Percentiles rank a stretch among this genome's conserved stretches.
These are phyloP conservation scores for Cucurbita pepo DNA, from an alignment of 306 rosid species.

Conservation along the genomic window DNA sequence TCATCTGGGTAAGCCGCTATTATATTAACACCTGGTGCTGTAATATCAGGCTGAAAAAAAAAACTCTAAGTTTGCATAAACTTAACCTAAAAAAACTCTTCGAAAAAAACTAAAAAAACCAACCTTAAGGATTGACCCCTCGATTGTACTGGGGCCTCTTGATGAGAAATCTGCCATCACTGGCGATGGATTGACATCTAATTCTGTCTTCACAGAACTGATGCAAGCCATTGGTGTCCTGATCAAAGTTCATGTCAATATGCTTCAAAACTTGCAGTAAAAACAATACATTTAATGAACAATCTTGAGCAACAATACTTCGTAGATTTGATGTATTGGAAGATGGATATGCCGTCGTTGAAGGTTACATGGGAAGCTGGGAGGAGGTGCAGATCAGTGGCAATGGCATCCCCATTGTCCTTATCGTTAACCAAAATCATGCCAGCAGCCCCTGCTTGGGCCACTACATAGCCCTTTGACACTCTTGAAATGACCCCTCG, in stretches of 20 bases:
- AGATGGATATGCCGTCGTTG: slow-evolving; percentile 18
- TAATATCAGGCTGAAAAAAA: slow-evolving; percentile 31
- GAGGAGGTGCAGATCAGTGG: slow-evolving; percentile 29
- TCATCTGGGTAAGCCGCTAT: slow-evolving; percentile 28
- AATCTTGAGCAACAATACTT: slow-evolving; percentile 19
- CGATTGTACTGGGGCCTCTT: slow-evolving; percentile 46
- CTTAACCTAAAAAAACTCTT: background rate
- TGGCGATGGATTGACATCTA: slow-evolving; percentile 31
- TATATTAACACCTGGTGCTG: slow-evolving; percentile 43
- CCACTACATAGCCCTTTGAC: slow-evolving; percentile 19
- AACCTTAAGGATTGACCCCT: slow-evolving; percentile 44
- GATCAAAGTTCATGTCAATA: background rate
- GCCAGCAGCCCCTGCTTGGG: slow-evolving; percentile 41
- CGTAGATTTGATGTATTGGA: slow-evolving; percentile 23
- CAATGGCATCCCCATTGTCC: background rate
- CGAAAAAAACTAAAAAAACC: background rate
- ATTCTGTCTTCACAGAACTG: slow-evolving; percentile 16
- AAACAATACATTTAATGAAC: background rate
- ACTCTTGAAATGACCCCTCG: slow-evolving; percentile 13
- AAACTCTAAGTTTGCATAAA: background rate
- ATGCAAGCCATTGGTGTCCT: slow-evolving; percentile 40
- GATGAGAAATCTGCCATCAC: slow-evolving; percentile 45
- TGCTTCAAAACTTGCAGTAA: background rate
- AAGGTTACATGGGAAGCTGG: slow-evolving; percentile 34
- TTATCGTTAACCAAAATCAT: slow-evolving; percentile 40